Percentiles rank a stretch among this genome's conserved stretches.
phyloP scores from a whole-genome alignment of 306 rosid species.

The Ammopiptanthus mongolicus region DNA sequence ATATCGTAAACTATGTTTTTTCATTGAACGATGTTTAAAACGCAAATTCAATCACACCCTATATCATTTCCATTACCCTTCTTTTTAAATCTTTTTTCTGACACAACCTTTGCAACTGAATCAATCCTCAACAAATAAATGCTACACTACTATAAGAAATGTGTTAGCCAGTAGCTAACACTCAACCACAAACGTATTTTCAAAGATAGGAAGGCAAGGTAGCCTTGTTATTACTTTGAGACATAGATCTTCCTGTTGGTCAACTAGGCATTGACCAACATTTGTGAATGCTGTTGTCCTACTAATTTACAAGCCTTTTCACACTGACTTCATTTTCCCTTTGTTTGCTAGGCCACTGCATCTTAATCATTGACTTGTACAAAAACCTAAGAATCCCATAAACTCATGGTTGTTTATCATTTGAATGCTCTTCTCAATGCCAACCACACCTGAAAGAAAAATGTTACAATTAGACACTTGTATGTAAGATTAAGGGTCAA shows the following conservation, averaged over 20 bases:
- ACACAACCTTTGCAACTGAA: not conserved
- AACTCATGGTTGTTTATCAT: slow-evolving; percentile 81
- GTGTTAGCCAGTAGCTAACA: slow-evolving; percentile 45
- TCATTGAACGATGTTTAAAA: too few species aligned
- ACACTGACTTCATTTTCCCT: not conserved
- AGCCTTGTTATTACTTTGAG: slow-evolving; percentile 9
- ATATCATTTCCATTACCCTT: not conserved
- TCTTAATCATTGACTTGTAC: slow-evolving; percentile 43
- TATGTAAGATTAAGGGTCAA: too few species aligned
- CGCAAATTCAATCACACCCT: too few species aligned
- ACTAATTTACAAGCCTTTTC: not conserved
- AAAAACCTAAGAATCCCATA: slow-evolving; percentile 78
- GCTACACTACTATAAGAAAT: not conserved
- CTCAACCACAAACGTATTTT: not conserved
- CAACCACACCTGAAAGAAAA: slow-evolving; percentile 56
- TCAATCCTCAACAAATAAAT: not conserved
- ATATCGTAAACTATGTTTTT: too few species aligned
- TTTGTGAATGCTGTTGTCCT: not conserved
- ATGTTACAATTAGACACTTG: not conserved
- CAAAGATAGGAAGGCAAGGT: not conserved
- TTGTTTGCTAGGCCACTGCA: not conserved
- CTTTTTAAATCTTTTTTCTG: not conserved
- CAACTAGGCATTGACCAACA: slow-evolving; percentile 71
- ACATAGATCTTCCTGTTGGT: slow-evolving; percentile 30
- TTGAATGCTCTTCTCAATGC: slow-evolving; percentile 46